These are phyloP conservation scores for Coprinopsis marcescibilis DNA, from an alignment of 768 basidiomycete species.

Conservation along the genomic window DNA sequence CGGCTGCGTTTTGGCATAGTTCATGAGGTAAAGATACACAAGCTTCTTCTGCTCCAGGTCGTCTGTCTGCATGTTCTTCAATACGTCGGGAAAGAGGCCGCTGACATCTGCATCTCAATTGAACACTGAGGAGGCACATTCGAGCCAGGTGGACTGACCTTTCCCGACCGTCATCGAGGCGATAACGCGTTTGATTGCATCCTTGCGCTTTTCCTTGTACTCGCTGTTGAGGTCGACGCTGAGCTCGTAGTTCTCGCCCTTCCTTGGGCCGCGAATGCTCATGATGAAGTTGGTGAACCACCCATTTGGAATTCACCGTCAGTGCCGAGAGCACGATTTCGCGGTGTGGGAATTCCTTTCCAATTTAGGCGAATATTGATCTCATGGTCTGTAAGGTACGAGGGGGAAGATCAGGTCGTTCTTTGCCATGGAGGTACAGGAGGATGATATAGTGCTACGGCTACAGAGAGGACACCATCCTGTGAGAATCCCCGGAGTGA, in stretches of 20 bases:
- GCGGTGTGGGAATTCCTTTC: not conserved
- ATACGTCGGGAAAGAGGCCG: slow-evolving; percentile 94
- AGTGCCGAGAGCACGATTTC: too few relatives aligned
- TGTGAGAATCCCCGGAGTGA: too few relatives aligned
- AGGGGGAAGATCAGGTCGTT: not conserved
- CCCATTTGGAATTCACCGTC: slow-evolving; percentile 5
- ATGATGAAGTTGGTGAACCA: too few relatives aligned
- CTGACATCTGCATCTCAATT: slow-evolving; percentile 66
- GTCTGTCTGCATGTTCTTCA: slow-evolving; percentile 99
- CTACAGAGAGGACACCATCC: too few relatives aligned
- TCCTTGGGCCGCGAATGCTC: slow-evolving; percentile 55
- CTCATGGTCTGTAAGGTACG: not conserved
- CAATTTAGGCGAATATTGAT: not conserved
- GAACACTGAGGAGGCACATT: slow-evolving; percentile 1
- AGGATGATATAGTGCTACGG: too few relatives aligned
- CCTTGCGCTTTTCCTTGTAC: slow-evolving; percentile 91
- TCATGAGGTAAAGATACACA: slow-evolving; percentile 99
- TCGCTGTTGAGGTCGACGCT: slow-evolving; percentile 96
- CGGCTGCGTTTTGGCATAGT: slow-evolving; percentile 98
- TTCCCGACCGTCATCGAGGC: slow-evolving; percentile 99
- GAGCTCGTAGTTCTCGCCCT: slow-evolving; percentile 97
- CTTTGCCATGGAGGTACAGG: too few relatives aligned
- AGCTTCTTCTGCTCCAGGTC: slow-evolving; percentile 99
- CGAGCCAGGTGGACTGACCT: slow-evolving; percentile 43
- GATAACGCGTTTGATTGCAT: slow-evolving; percentile 97